Base-by-base conservation (phyloP, 257 asterid species). In the Ophiorrhiza pumila region DNA sequence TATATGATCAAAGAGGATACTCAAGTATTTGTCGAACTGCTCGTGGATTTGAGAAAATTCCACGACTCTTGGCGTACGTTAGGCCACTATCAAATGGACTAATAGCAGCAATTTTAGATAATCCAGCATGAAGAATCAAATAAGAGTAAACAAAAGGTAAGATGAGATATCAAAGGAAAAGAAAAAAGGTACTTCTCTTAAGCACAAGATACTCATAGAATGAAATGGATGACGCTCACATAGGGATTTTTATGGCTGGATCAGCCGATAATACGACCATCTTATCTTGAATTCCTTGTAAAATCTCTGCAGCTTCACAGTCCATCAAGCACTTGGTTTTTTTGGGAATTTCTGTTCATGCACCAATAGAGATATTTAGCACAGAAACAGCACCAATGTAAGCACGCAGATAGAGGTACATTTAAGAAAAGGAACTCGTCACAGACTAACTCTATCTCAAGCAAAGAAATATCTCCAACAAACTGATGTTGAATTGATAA, bases 41-140 rank as follows among this genome's bases (percentile, higher is more conserved):
- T 71, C 82, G 79, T 49, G 95, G 85, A 75, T 83, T 81, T 49
- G 86, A 78, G 71, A 57, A 65, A 77, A 68, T 76, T 50, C 81
- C 87, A 76, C 82, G 83, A 71, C 94, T 85, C 79, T 85, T 91
- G 31, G 98, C 97, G 80, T 91, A 90, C 25, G 79, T 72, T 76
- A 95, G 79, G 75, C 95, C 98, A 74, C 66, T 78, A 85, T 87
- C 94, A 86, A 95, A 95, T 62, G 93, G 83, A 85, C 98, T 95
- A 76, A 76, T 47, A 58, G 62, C 66, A 73, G 77, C 73, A 31
- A 65, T 31, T 76, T 65, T 10, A 55, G 80, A 75, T 47, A 11
- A 46, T 4, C 43, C 67, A 69, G 60, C 46, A 31, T 31, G 20
- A 27, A 37, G 32, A 14, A 45, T 27, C 27, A 32, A 68, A 56